A percentile compares a stretch with the other conserved stretches of the same genome.
These are phyloP conservation scores for Dothideomycetidae sp. DNA, from an alignment of 2,329 filamentous ascomycete species.

Conservation along the genomic window DNA sequence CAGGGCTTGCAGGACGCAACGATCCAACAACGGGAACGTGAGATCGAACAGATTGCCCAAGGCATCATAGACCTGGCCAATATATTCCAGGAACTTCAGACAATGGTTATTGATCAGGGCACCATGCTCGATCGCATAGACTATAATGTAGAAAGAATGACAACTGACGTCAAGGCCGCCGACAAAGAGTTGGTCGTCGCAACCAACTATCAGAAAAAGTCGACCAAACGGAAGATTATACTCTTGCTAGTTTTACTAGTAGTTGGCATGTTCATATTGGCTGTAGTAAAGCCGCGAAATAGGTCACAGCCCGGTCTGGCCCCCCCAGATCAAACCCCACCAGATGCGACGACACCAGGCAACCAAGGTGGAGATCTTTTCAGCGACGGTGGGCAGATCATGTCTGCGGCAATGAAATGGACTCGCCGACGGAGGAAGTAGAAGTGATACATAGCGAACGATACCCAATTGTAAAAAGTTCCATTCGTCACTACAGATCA, in stretches of 20 bases:
- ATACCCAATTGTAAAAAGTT: background rate
- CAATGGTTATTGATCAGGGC: slow-evolving; percentile 55
- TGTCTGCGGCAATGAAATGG: background rate
- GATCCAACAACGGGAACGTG: slow-evolving; percentile 83
- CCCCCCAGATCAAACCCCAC: background rate
- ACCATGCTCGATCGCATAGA: slow-evolving; percentile 39
- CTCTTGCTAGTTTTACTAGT: slow-evolving; percentile 75
- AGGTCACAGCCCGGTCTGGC: slow-evolving; percentile 8
- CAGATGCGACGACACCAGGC: background rate
- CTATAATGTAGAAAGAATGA: slow-evolving; percentile 94
- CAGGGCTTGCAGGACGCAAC: slow-evolving; percentile 59
- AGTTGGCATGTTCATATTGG: slow-evolving; percentile 69
- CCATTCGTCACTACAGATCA: no score
- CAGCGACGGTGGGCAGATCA: background rate
- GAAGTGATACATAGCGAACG: background rate
- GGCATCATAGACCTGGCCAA: slow-evolving; percentile 95
- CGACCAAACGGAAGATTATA: slow-evolving; percentile 85
- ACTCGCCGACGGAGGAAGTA: background rate
- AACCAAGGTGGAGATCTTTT: background rate
- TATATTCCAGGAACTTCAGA: slow-evolving; percentile 90
- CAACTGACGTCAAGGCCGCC: slow-evolving; percentile 80
- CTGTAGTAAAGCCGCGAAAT: slow-evolving; percentile 62
- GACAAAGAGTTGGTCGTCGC: slow-evolving; percentile 83
- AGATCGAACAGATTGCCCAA: slow-evolving; percentile 96
- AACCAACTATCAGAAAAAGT: slow-evolving; percentile 74